Base-by-base conservation (phyloP, 2,329 filamentous ascomycete species). In the Cladophialophora immunda region DNA sequence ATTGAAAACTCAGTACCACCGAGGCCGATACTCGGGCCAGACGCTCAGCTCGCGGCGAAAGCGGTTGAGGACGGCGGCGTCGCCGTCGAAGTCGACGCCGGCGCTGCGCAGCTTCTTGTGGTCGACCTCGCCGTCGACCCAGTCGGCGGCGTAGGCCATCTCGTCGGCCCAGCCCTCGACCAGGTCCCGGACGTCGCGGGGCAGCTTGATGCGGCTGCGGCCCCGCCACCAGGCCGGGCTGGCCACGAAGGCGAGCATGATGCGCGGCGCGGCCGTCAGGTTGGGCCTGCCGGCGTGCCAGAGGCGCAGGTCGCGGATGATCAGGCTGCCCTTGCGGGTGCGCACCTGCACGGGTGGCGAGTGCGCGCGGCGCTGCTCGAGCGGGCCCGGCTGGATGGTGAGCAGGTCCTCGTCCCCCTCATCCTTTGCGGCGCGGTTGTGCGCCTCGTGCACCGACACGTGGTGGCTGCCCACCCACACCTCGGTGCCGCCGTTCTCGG, bases 261-360 rank as follows among this genome's bases (percentile, higher is more conserved):
- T 81, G 29, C 86, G 76, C 17, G 84, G 80, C 6, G 82, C 76
- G 4, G 80, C 75, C 0, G 82, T 84, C 50, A 75, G 72, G 70
- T 90, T 89, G 1, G 86, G 86, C 83, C 88, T 87, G 0, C 87
- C 87, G 0, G 86, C 86, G 73, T 90, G 87, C 87, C 87, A 90
- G 4, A 89, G 81, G 27, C 87, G 78, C 61, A 90, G 75, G 73
- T 90, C 87, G 1, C 88, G 80, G 32, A 90, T 73, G 38, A 89
- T 79, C 25, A 89, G 73, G 45, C 84, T 84, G 0, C 87, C 86
- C 25, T 81, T 81, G 25, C 77, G 78, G 8, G 84, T 75, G 4
- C 62, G 71, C 0, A 79, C 78, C 73, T 82, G 81, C 5, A 81
- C 66, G 0, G 79, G 79, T 3, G 78, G 78, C 15, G 71, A 70